These are phyloP conservation scores for Chamaecrista fasciculata DNA, from an alignment of 306 rosid genomes.

Conservation along the genomic window DNA sequence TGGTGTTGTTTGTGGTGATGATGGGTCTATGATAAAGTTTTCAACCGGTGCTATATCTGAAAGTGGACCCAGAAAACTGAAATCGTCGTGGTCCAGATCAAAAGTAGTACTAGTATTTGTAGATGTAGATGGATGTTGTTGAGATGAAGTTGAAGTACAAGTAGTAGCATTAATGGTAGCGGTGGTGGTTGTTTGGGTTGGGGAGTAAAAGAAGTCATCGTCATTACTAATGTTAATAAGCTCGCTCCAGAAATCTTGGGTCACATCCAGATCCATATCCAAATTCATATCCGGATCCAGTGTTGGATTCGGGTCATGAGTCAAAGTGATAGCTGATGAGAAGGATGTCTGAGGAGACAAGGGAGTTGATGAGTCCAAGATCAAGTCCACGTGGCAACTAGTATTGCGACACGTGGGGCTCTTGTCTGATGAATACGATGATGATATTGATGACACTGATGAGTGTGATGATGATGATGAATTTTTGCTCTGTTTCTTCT, in stretches of 20 bases:
- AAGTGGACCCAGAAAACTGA: neutral
- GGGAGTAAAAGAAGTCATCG: neutral
- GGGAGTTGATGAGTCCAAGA: neutral
- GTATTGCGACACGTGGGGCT: no score
- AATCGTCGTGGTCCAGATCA: neutral
- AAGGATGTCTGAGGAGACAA: neutral
- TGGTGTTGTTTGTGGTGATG: neutral
- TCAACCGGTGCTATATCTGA: neutral
- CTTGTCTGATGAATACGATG: no score
- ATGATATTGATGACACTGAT: no score
- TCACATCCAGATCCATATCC: neutral
- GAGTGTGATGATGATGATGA: no score
- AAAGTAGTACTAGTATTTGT: no score
- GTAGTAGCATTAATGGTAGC: neutral
- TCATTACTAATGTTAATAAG: no score
- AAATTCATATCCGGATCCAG: no score
- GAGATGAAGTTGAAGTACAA: no score
- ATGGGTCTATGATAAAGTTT: neutral
- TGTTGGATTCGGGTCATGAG: neutral
- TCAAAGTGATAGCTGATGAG: neutral
- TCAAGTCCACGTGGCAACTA: no score
- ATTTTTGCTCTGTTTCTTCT: slow-evolving; percentile 36
- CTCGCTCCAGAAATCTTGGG: neutral
- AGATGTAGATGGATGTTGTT: neutral
- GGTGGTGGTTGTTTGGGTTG: neutral